Conservation (phyloP, 352 stramenopile species). For the Pythium biforme region DNA sequence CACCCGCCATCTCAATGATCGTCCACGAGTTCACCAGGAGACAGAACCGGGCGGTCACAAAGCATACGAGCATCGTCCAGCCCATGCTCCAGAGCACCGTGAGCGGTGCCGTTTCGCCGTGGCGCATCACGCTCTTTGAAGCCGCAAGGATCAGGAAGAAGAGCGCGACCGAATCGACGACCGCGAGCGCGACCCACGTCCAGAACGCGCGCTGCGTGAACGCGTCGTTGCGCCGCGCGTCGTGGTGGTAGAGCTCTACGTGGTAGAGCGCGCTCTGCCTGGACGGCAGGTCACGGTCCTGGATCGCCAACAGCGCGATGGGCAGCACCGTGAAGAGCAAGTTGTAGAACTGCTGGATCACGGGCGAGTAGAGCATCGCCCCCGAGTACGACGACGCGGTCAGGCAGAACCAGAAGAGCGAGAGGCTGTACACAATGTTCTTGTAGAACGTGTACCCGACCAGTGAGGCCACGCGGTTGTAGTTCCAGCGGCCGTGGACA, state of each 20-base stretch:
- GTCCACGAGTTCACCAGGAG: constrained; percentile 78
- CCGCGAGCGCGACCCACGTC: constrained; percentile 72
- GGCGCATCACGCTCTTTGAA: constrained; percentile 47
- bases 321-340: constrained; percentile 93
- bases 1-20: constrained; percentile 46
- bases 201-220: constrained; percentile 81
- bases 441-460: constrained; percentile 91
- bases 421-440: constrained; percentile 89
- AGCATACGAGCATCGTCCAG: constrained; percentile 72
- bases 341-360: constrained; percentile 92
- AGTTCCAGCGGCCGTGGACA: constrained; percentile 82
- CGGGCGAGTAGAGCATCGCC: constrained; percentile 73
- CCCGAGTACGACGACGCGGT: constrained; percentile 89
- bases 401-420: constrained; percentile 89
- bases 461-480: constrained; percentile 81
- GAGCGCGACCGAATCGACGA: constrained; percentile 70
- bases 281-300: constrained; percentile 71
- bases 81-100: constrained; percentile 56
- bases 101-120: constrained; percentile 50
- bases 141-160: constrained; percentile 54
- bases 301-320: constrained; percentile 81
- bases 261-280: constrained; percentile 46
- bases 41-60: constrained; percentile 74
- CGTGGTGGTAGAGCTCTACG: constrained; percentile 59
- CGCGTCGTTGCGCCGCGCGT: constrained; percentile 42